Evolutionary conservation across 164 flowering plant species (phyloP).

Genomic region (Umbellularia californica): DNA sequence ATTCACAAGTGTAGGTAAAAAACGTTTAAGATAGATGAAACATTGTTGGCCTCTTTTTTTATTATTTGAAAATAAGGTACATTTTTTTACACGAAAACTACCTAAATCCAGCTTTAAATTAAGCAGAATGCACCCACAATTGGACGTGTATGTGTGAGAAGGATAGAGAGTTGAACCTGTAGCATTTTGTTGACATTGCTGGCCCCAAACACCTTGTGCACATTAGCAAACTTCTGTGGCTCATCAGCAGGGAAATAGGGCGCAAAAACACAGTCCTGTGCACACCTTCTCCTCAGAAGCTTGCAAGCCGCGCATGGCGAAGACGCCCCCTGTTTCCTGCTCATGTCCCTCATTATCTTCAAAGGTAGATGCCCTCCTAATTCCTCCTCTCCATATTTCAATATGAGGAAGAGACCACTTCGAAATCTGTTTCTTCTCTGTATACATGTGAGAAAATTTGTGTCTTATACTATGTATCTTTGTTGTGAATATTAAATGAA

Average conservation of each 20-base stretch:
- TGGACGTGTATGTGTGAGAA: neutral
- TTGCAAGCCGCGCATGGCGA: conserved; percentile 93
- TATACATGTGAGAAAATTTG: no score
- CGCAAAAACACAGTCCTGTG: conserved; percentile 76
- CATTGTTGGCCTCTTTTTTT: neutral
- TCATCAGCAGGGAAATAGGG: conserved; percentile 89
- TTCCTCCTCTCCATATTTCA: neutral
- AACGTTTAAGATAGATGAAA: neutral
- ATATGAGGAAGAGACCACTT: no score
- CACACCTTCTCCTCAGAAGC: conserved; percentile 72
- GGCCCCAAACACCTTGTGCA: conserved; percentile 91
- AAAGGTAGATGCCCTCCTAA: no score
- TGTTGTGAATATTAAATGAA: no score
- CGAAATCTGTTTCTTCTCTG: no score
- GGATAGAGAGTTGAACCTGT: conserved; percentile 40
- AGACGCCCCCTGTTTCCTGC: conserved; percentile 48
- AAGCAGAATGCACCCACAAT: neutral
- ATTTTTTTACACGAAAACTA: neutral
- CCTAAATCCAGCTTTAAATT: neutral
- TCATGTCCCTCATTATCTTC: conserved; percentile 32
- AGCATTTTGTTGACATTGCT: conserved; percentile 94
- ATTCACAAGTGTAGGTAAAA: neutral
- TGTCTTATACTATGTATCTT: no score
- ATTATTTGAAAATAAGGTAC: neutral
- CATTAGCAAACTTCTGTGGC: conserved; percentile 84